A percentile compares a stretch with the other conserved stretches of the same genome.
phyloP scores from a whole-genome alignment of 176 grass and related monocot genomes.

The Oryza rufipogon region DNA sequence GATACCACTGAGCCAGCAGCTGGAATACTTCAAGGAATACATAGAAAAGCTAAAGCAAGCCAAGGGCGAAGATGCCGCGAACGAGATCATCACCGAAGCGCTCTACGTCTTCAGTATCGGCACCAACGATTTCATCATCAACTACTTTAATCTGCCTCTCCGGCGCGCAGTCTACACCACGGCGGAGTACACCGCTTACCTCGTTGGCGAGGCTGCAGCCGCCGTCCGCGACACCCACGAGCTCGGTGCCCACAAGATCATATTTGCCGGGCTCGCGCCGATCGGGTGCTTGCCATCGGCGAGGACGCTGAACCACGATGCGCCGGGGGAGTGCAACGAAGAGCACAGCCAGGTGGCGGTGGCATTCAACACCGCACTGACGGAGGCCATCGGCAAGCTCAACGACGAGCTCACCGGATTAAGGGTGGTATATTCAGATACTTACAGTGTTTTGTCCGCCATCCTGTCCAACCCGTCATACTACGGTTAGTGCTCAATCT shows the following conservation, averaged over 20 bases:
- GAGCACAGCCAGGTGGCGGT: constrained; percentile 54
- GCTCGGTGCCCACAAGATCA: constrained; percentile 61
- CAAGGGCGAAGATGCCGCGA: constrained; percentile 29
- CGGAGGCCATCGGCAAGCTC: constrained; percentile 32
- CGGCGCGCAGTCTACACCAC: constrained; percentile 39
- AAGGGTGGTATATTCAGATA: constrained; percentile 33
- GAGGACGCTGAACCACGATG: constrained; percentile 37
- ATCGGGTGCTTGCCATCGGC: constrained; percentile 55
- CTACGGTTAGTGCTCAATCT: constrained; percentile 40
- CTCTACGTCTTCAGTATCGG: constrained; percentile 63
- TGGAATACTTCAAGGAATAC: constrained; percentile 71
- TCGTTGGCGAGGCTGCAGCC: constrained; percentile 35
- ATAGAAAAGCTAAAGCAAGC: constrained; percentile 26
- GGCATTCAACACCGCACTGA: constrained; percentile 47
- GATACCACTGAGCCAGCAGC: constrained; percentile 54
- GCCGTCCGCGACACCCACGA: constrained; percentile 41
- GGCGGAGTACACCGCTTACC: constrained; percentile 49
- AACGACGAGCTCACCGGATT: constrained; percentile 37
- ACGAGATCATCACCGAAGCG: constrained; percentile 50
- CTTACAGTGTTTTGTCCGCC: constrained; percentile 24
- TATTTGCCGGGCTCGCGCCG: constrained; percentile 47
- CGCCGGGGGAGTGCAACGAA: constrained; percentile 47
- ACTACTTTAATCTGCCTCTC: constrained; percentile 42
- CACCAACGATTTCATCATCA: constrained; percentile 72
- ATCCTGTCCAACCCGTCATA: constrained; percentile 34